Percentiles rank a stretch among this genome's conserved stretches.
Evolutionary conservation across 441 rosid species (phyloP).

Genomic region (Capsella rubella): DNA sequence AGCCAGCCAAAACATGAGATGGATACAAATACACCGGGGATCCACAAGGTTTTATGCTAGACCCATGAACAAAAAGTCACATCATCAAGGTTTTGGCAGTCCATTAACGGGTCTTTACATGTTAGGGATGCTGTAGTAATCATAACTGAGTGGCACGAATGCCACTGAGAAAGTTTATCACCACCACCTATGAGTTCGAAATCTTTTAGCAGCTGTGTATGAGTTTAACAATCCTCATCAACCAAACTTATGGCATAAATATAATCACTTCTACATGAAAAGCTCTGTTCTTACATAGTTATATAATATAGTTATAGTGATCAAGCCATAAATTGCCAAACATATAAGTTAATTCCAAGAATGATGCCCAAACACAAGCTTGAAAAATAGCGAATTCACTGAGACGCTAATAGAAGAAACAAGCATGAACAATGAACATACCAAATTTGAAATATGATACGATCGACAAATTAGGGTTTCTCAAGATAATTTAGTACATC

Average conservation of each 20-base stretch:
- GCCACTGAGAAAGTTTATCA: background rate
- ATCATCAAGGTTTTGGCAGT: background rate
- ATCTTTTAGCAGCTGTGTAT: background rate
- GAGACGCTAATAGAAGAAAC: background rate
- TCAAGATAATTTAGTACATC: slow-evolving; percentile 40
- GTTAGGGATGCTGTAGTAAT: background rate
- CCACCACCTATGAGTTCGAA: background rate
- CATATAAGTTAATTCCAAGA: background rate
- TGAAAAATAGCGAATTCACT: background rate
- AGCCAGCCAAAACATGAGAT: background rate
- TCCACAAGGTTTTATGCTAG: background rate
- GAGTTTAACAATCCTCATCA: background rate
- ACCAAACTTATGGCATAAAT: background rate
- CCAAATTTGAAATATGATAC: background rate
- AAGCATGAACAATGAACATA: background rate
- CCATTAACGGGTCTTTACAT: too few relatives aligned
- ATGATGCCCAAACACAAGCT: background rate
- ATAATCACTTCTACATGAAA: background rate
- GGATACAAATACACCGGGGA: background rate
- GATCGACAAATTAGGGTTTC: slow-evolving; percentile 5
- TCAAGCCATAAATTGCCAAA: background rate
- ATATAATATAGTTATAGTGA: background rate
- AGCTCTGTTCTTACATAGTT: background rate
- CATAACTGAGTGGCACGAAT: background rate
- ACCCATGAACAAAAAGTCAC: background rate